These are phyloP conservation scores for Botryosphaeria agaves DNA, from an alignment of 2,329 filamentous ascomycete genomes.

Conservation along the genomic window DNA sequence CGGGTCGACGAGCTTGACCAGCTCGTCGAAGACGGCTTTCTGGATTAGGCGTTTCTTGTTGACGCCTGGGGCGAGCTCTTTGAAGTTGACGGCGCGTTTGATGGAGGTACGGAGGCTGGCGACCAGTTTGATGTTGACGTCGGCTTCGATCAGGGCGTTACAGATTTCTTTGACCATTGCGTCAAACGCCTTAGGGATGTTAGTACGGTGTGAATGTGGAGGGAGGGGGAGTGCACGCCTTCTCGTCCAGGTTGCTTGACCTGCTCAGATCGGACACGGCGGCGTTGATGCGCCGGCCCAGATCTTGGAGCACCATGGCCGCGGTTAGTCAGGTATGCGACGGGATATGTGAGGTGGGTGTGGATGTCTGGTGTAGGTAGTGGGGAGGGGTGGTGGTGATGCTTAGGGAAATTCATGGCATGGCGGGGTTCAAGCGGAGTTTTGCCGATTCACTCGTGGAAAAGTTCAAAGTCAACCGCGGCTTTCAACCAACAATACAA, in stretches of 20 bases:
- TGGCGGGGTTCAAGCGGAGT: constrained; percentile 6
- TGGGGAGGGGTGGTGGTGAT: constrained; percentile 2
- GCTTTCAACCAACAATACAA: too few species aligned
- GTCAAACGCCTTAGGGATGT: constrained; percentile 60
- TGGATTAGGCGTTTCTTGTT: constrained; percentile 99
- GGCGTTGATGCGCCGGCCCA: constrained; percentile 94
- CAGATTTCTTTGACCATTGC: constrained; percentile 98
- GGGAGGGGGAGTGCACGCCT: constrained; percentile 34
- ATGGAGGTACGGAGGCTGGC: constrained; percentile 85
- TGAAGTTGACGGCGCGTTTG: constrained; percentile 80
- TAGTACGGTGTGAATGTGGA: background rate
- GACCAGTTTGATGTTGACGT: constrained; percentile 92
- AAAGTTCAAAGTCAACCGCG: constrained; percentile 1
- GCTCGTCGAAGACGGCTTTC: constrained; percentile 89
- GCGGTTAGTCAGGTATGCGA: background rate
- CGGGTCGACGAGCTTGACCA: constrained; percentile 88
- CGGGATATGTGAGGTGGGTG: background rate
- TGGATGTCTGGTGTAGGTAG: background rate
- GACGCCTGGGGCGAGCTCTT: constrained; percentile 73
- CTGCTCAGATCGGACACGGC: constrained; percentile 87
- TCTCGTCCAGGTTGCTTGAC: constrained; percentile 88
- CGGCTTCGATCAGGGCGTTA: constrained; percentile 84
- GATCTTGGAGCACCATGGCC: constrained; percentile 98
- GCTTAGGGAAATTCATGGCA: too few species aligned
- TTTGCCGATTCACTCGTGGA: constrained; percentile 1